Evolutionary conservation across 495 filamentous ascomycete species (phyloP).

Genomic region (Neurospora sp.): DNA sequence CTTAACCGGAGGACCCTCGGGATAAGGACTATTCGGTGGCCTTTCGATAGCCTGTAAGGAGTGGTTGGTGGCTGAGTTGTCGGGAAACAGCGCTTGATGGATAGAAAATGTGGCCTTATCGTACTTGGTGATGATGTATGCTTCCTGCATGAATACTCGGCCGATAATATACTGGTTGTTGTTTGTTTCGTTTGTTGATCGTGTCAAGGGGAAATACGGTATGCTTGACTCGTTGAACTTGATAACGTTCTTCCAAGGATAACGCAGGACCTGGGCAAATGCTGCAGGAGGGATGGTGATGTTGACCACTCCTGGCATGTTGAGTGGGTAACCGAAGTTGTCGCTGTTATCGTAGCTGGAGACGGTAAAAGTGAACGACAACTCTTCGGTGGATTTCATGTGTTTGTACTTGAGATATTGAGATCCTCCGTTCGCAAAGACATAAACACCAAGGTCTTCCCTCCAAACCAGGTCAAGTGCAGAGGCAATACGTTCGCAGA

Average conservation of each 20-base stretch:
- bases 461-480: conserved; percentile 51
- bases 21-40: conserved; percentile 36
- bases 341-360: conserved; percentile 39
- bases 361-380: conserved; percentile 52
- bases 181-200: conserved; percentile 29
- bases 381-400: conserved; percentile 21
- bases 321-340: conserved; percentile 30
- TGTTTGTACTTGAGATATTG: conserved; percentile 21
- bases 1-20: conserved; percentile 13
- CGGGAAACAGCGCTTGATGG: conserved; percentile 44
- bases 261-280: conserved; percentile 50
- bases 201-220: conserved; percentile 54
- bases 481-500: conserved; percentile 54
- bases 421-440: conserved; percentile 25
- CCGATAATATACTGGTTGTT: conserved; percentile 53
- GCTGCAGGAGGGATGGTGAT: conserved; percentile 55
- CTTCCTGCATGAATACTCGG: conserved; percentile 61
- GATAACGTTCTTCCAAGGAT: conserved; percentile 44
- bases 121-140: conserved; percentile 59
- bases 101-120: conserved; percentile 51
- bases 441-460: conserved; percentile 33
- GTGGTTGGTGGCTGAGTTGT: conserved; percentile 31
- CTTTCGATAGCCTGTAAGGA: conserved; percentile 40
- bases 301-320: conserved; percentile 41
- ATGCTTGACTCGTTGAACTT: conserved; percentile 32